phyloP scores from a whole-genome alignment of 1,139 yeast genomes.

The Magnusiomyces magnusii region DNA sequence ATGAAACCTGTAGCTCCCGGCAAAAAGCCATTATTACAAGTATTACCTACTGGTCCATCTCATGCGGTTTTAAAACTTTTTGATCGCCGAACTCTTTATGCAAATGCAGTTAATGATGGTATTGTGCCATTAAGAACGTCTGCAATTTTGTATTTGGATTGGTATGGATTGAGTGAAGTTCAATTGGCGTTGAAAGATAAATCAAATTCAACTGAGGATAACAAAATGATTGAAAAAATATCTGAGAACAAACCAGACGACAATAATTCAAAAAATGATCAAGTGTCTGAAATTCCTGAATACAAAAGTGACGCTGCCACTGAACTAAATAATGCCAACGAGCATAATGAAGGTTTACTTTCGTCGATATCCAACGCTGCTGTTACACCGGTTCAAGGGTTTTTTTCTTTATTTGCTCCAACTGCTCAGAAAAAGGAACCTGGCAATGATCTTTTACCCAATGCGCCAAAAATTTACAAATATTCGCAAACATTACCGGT shows the following conservation, averaged over 20 bases:
- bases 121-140: slow-evolving; percentile 90
- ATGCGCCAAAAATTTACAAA: slow-evolving; percentile 26
- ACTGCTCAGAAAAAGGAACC: slow-evolving; percentile 24
- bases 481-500: slow-evolving; percentile 30
- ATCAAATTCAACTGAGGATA: neutral
- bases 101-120: slow-evolving; percentile 80
- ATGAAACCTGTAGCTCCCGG: slow-evolving; percentile 34
- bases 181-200: slow-evolving; percentile 29
- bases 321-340: slow-evolving; percentile 6
- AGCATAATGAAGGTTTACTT: slow-evolving; percentile 4
- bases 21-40: slow-evolving; percentile 55
- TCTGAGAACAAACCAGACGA: slow-evolving; percentile 15
- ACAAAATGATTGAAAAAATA: slow-evolving; percentile 9
- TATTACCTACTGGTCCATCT: slow-evolving; percentile 77
- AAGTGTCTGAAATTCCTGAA: slow-evolving; percentile 14
- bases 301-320: slow-evolving; percentile 1
- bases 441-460: slow-evolving; percentile 6
- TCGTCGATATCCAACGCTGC: slow-evolving; percentile 2
- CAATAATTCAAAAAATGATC: slow-evolving; percentile 14
- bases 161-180: slow-evolving; percentile 52
- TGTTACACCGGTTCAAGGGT: slow-evolving; percentile 19
- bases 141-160: slow-evolving; percentile 68
- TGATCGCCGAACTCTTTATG: slow-evolving; percentile 63
- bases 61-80: slow-evolving; percentile 58
- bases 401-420: slow-evolving; percentile 31